A percentile compares a stretch with the other conserved stretches of the same genome.
Conservation (phyloP, 495 filamentous ascomycete species). For the Hypomontagnella monticulosa region DNA sequence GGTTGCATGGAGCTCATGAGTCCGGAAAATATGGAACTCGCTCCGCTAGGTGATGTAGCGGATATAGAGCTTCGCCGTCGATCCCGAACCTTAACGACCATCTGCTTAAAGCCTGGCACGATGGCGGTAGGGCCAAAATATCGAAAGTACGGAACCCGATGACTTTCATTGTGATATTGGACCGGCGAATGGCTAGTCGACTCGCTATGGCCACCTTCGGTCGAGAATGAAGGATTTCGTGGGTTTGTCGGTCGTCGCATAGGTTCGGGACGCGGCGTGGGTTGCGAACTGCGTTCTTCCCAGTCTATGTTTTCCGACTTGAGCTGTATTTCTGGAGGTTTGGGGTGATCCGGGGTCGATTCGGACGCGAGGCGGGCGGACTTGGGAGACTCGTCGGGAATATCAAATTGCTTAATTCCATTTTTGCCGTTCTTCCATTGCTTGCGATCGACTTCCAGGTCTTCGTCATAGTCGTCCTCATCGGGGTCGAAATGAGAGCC, state of each 20-base stretch:
- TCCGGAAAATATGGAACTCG: constrained; percentile 42
- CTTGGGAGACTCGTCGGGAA: constrained; percentile 33
- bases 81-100: constrained; percentile 78
- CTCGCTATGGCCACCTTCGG: constrained; percentile 54
- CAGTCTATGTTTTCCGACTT: constrained; percentile 45
- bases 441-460: constrained; percentile 47
- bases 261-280: constrained; percentile 44
- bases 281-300: constrained; percentile 44
- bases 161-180: constrained; percentile 61
- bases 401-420: constrained; percentile 33
- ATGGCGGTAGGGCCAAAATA: constrained; percentile 92
- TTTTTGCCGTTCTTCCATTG: constrained; percentile 45
- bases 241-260: constrained; percentile 32
- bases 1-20: constrained; percentile 44
- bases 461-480: constrained; percentile 48
- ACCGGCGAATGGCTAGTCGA: constrained; percentile 54
- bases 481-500: constrained; percentile 35
- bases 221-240: constrained; percentile 51
- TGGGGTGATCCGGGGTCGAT: constrained; percentile 38
- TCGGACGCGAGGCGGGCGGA: constrained; percentile 33
- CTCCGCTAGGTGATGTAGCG: constrained; percentile 50
- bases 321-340: constrained; percentile 31
- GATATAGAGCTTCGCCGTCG: constrained; percentile 60
- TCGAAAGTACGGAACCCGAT: constrained; percentile 83
- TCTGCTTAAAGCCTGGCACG: constrained; percentile 90